These are phyloP conservation scores for Hortaea werneckii DNA, from an alignment of 2,329 filamentous ascomycete species.

Conservation along the genomic window DNA sequence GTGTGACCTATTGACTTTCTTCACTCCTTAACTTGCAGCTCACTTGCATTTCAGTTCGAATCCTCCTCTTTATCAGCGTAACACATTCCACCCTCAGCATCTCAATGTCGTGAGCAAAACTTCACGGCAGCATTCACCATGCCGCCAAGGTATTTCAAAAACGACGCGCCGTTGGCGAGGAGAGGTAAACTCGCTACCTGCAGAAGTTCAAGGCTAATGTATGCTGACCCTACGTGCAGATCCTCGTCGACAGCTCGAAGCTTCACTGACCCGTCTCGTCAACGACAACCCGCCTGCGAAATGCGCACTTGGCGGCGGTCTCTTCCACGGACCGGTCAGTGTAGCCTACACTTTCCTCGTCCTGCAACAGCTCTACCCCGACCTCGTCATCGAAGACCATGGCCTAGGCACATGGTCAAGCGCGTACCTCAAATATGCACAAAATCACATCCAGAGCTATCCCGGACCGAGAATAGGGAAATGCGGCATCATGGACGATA, in stretches of 20 bases:
- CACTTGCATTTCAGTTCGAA: background rate
- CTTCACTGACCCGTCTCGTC: conserved; percentile 39
- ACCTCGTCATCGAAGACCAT: conserved; percentile 36
- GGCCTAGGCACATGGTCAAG: conserved; percentile 40
- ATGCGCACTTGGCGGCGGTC: conserved; percentile 36
- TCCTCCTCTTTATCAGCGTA: background rate
- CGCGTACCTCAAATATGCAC: conserved; percentile 40
- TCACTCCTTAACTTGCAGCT: background rate
- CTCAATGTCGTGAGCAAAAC: background rate
- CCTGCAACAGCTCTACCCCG: conserved; percentile 39
- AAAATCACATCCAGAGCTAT: conserved; percentile 40
- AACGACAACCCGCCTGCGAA: conserved; percentile 37
- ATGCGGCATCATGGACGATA: conserved; percentile 42
- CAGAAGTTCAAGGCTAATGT: background rate
- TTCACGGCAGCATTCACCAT: conserved; percentile 9
- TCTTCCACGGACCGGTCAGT: conserved; percentile 41
- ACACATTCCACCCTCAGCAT: background rate
- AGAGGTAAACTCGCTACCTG: conserved; percentile 18
- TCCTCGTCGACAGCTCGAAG: conserved; percentile 41
- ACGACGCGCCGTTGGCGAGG: conserved; percentile 27
- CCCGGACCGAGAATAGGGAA: conserved; percentile 35
- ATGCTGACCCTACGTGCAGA: conserved; percentile 20
- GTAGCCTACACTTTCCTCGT: conserved; percentile 42
- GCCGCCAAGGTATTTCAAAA: conserved; percentile 31
- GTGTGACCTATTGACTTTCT: background rate